phyloP scores from a whole-genome alignment of 164 flowering plant genomes.

The Amborella trichopoda region DNA sequence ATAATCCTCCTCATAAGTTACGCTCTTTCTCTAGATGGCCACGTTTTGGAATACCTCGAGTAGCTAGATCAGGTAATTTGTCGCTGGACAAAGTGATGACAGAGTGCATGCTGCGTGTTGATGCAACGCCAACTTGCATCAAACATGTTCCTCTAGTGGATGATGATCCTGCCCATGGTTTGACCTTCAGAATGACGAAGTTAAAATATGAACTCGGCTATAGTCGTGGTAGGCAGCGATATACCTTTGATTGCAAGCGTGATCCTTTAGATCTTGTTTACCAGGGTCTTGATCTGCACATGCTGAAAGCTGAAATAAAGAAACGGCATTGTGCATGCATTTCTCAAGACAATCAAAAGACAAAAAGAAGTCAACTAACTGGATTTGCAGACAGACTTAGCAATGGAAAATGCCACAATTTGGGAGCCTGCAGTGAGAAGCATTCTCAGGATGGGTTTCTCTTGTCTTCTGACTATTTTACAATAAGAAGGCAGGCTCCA shows the following conservation, averaged over 20 bases:
- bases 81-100: slow-evolving; percentile 95
- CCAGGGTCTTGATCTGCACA: slow-evolving; percentile 85
- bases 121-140: slow-evolving; percentile 64
- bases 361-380: slow-evolving; percentile 32
- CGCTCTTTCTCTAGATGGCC: slow-evolving; percentile 91
- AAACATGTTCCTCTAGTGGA: slow-evolving; percentile 64
- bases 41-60: slow-evolving; percentile 85
- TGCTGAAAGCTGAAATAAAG: slow-evolving; percentile 52
- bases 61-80: slow-evolving; percentile 86
- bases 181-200: slow-evolving; percentile 66
- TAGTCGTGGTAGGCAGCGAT: slow-evolving; percentile 80
- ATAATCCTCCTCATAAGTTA: slow-evolving; percentile 86
- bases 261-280: slow-evolving; percentile 92
- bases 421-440: slow-evolving; percentile 40
- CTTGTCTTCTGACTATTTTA: slow-evolving; percentile 90
- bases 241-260: slow-evolving; percentile 83
- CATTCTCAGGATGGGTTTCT: slow-evolving; percentile 83
- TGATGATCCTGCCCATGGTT: slow-evolving; percentile 95
- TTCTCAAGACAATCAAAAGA: slow-evolving; percentile 39
- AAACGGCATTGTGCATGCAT: slow-evolving; percentile 34
- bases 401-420: slow-evolving; percentile 31
- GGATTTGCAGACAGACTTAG: slow-evolving; percentile 32
- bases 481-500: slow-evolving; percentile 89
- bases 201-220: slow-evolving; percentile 68
- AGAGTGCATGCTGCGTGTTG: slow-evolving; percentile 83